phyloP scores from a whole-genome alignment of 805 yeast species.

The Tetrapisispora namnaoensis region DNA sequence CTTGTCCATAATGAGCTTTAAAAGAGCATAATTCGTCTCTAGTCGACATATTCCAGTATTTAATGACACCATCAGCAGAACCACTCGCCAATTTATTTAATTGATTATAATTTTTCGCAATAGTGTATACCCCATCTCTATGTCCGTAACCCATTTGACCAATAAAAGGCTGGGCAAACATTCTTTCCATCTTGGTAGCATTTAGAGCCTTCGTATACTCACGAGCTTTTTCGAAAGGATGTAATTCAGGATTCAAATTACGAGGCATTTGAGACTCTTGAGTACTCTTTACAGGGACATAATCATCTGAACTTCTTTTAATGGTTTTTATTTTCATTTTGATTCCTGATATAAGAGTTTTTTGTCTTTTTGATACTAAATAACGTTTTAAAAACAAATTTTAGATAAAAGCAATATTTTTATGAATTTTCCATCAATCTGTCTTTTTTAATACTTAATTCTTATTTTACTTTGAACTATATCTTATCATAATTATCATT shows the following conservation, averaged over 20 bases:
- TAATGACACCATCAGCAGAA: slow-evolving; percentile 89
- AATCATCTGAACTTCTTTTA: slow-evolving; percentile 80
- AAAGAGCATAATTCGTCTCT: slow-evolving; percentile 67
- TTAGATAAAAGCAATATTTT: no score
- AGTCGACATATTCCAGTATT: slow-evolving; percentile 84
- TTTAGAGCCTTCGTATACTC: slow-evolving; percentile 91
- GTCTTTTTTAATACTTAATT: neutral
- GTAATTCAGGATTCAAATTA: slow-evolving; percentile 86
- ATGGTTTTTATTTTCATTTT: slow-evolving; percentile 75
- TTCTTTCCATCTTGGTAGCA: slow-evolving; percentile 89
- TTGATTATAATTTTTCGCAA: slow-evolving; percentile 66
- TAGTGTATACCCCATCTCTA: slow-evolving; percentile 82
- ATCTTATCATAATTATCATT: no score
- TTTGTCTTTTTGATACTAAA: neutral
- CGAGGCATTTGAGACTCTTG: slow-evolving; percentile 84
- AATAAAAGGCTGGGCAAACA: slow-evolving; percentile 96
- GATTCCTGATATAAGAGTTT: neutral
- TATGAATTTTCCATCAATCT: no score
- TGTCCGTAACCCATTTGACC: slow-evolving; percentile 95
- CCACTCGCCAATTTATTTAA: slow-evolving; percentile 80
- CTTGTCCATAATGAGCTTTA: slow-evolving; percentile 85
- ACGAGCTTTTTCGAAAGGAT: slow-evolving; percentile 94
- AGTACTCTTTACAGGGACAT: slow-evolving; percentile 84
- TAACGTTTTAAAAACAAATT: no score
- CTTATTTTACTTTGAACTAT: no score